Conservation (phyloP, 208 protist genomes). For the Lotmaria passim region DNA sequence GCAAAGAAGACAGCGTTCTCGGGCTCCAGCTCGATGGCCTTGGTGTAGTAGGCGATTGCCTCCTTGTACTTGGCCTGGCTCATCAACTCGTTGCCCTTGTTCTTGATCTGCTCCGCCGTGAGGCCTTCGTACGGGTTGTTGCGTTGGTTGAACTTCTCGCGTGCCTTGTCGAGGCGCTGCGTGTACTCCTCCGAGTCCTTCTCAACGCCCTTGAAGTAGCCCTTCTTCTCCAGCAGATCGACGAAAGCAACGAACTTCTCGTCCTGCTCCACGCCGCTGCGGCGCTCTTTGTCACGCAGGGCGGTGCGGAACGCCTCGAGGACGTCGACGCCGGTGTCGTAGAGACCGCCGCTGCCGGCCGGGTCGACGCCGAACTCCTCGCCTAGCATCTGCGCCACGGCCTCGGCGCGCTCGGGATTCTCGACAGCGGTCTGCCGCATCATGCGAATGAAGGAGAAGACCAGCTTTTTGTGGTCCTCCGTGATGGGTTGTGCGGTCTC, state of each 20-base stretch:
- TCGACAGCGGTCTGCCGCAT: constrained; percentile 55
- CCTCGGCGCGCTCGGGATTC: constrained; percentile 44
- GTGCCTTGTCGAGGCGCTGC: constrained; percentile 79
- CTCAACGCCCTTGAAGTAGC: constrained; percentile 89
- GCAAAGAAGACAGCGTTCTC: constrained; percentile 90
- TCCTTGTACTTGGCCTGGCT: constrained; percentile 92
- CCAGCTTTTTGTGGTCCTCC: constrained; percentile 83
- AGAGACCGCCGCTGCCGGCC: constrained; percentile 60
- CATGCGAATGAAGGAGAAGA: constrained; percentile 87
- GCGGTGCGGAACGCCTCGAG: constrained; percentile 65
- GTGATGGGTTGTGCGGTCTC: constrained; percentile 45
- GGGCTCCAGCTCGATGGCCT: constrained; percentile 92
- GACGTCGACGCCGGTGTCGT: constrained; percentile 76
- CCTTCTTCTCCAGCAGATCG: constrained; percentile 87
- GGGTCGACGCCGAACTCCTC: constrained; percentile 83
- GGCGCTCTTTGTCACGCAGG: constrained; percentile 49
- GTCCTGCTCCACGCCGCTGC: constrained; percentile 61
- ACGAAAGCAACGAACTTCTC: constrained; percentile 91
- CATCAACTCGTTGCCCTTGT: constrained; percentile 94
- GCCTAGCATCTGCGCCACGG: constrained; percentile 62
- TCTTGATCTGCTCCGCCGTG: constrained; percentile 92
- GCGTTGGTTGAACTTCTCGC: constrained; percentile 87
- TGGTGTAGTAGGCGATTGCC: constrained; percentile 93
- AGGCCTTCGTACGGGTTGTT: constrained; percentile 93
- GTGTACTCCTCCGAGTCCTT: constrained; percentile 79